Percentiles rank a stretch among this genome's conserved stretches.
Conservation (phyloP, 208 protist species). For the Trypanosoma cruzi region DNA sequence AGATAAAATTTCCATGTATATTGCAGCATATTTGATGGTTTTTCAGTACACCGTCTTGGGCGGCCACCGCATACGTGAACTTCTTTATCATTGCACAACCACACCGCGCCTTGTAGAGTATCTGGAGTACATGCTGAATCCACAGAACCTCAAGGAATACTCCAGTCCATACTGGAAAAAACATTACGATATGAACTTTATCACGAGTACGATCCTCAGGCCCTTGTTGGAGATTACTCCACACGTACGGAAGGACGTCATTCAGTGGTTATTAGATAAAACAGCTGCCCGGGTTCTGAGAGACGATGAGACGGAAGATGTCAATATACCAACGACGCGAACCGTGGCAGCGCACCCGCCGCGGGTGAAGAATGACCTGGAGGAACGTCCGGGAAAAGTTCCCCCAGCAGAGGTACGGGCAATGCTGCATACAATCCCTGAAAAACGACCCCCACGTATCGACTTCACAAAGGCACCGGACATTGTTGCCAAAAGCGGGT, state of each 20-base stretch:
- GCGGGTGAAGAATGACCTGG: neutral
- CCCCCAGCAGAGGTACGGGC: constrained; percentile 74
- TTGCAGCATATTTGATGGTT: constrained; percentile 75
- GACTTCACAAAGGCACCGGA: constrained; percentile 18
- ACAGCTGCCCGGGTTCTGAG: constrained; percentile 22
- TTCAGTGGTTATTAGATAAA: constrained; percentile 35
- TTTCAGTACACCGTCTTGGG: constrained; percentile 62
- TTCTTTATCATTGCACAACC: constrained; percentile 51
- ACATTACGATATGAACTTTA: constrained; percentile 63
- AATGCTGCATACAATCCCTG: constrained; percentile 72
- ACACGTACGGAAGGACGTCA: constrained; percentile 36
- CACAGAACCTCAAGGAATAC: constrained; percentile 30
- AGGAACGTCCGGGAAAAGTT: constrained; percentile 12
- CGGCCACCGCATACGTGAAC: constrained; percentile 42
- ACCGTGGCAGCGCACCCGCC: neutral
- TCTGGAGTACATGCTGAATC: constrained; percentile 55
- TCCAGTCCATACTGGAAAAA: constrained; percentile 49
- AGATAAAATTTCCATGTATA: constrained; percentile 57
- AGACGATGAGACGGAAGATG: constrained; percentile 5
- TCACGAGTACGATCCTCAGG: constrained; percentile 36
- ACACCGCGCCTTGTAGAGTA: constrained; percentile 60
- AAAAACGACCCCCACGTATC: constrained; percentile 52
- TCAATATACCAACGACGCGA: neutral
- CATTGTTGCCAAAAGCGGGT: neutral
- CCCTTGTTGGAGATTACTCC: constrained; percentile 30